Base-by-base conservation (phyloP, 257 asterid genomes). In the Oldenlandia corymbosa region DNA sequence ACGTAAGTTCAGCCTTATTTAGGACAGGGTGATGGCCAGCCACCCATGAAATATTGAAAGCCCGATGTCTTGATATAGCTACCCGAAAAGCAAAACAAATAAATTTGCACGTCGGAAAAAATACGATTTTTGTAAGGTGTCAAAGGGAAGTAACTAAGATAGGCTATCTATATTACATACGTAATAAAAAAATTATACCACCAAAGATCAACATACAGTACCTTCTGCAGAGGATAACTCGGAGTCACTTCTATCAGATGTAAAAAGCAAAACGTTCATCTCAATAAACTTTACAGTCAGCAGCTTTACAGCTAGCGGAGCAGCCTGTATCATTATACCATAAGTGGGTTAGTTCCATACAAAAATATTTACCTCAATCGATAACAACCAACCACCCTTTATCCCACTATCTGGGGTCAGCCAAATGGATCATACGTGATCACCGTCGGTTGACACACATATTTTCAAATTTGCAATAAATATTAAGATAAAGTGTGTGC, bases 261-360 rank as follows among this genome's bases (percentile, higher is more conserved):
- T 83, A 75, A 90, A 85, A 76, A 78, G 81, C 68, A 90, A 65
- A 58, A 90, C 64, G 69, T 71, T 85, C 52, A 68, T 84, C 63
- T 93, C 99, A 57, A 93, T 75, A 75, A 90, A 93, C 80, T 93
- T 93, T 67, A 84, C 51, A 2, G 84, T 87, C 79, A 85, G 76
- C 84, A 93, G 73, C 82, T 90, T 90, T n/a, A 78, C 71, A 59
- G 92, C 94, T 75, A 83, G 85, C 66, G 94, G 59, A 71, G 79
- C 90, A 61, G 62, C 92, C 99, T 93, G 79, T 70, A 79, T 78
- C 64, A 71, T 21, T 47, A 69, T n/a, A 62, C 32, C 49, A 62
- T 72, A 69, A 50, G 70, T 50, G 56, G 64, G 71, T 68, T 70
- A 83, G 51, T 8, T 41, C 47, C 21, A 31, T n/a, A n/a, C n/a